These are phyloP conservation scores for Cylindrotheca fusiformis DNA, from an alignment of 108 stramenopile genomes.

Conservation along the genomic window DNA sequence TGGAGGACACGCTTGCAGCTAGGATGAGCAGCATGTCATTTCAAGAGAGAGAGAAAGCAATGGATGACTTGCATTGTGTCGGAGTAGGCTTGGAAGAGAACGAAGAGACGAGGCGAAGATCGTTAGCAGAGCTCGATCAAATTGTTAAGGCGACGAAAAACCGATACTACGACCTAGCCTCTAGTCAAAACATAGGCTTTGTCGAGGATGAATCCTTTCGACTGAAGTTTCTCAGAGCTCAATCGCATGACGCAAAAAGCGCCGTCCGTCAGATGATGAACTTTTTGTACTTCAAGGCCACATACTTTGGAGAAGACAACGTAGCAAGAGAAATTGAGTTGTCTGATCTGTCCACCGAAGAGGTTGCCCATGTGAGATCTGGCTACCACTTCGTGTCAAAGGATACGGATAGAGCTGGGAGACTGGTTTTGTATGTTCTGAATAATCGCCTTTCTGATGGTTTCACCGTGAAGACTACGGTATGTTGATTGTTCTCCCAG, in stretches of 20 bases:
- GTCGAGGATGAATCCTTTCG: constrained; percentile 1
- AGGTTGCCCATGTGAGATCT: constrained; percentile 5
- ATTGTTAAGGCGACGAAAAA: background rate
- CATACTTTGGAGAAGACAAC: constrained; percentile 8
- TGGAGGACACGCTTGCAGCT: background rate
- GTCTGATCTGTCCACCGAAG: constrained; percentile 16
- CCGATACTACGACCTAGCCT: background rate
- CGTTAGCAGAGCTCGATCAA: background rate
- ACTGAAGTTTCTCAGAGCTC: constrained; percentile 15
- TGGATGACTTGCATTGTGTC: background rate
- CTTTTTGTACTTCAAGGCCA: constrained; percentile 8
- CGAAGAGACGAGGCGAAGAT: background rate
- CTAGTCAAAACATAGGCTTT: background rate
- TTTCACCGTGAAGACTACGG: background rate
- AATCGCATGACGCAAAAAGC: constrained; percentile 1
- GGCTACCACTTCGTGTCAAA: background rate
- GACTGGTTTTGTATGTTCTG: background rate
- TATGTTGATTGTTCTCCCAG: background rate
- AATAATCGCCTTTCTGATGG: background rate
- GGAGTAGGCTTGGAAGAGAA: background rate
- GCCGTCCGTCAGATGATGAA: constrained; percentile 2
- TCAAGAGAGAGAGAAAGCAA: background rate
- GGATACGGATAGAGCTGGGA: background rate
- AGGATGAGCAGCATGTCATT: background rate
- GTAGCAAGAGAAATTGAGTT: constrained; percentile 8